Percentiles rank a stretch among this genome's conserved stretches.
Evolutionary conservation across 2,329 filamentous ascomycete genomes (phyloP).

Genomic region (Aspergillus uvarum): DNA sequence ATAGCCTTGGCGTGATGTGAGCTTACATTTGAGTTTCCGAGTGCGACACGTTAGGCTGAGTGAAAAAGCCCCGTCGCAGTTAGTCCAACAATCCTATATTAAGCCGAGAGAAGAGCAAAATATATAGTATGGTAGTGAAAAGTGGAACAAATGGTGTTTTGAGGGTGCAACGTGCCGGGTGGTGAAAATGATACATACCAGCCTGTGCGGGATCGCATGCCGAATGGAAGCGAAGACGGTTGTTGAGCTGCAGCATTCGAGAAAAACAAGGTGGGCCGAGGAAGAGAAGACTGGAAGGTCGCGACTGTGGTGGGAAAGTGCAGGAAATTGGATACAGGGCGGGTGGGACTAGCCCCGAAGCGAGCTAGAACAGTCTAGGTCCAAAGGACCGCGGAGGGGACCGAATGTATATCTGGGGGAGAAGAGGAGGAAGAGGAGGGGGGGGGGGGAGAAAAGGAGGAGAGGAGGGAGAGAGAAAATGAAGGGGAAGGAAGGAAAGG

Average conservation of each 20-base stretch:
- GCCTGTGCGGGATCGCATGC: slow-evolving; percentile 47
- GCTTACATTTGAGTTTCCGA: slow-evolving; percentile 61
- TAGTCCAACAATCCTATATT: background rate
- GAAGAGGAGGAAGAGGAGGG: background rate
- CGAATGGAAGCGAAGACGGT: slow-evolving; percentile 26
- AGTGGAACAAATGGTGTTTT: background rate
- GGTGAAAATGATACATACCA: slow-evolving; percentile 33
- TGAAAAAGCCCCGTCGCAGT: background rate
- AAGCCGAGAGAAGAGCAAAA: background rate
- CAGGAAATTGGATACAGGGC: slow-evolving; percentile 7
- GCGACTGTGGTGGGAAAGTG: slow-evolving; percentile 3
- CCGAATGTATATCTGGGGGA: slow-evolving; percentile 7
- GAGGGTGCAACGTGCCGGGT: background rate
- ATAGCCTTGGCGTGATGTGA: background rate
- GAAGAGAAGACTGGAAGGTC: slow-evolving; percentile 2
- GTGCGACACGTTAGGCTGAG: slow-evolving; percentile 56
- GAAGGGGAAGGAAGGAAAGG: slow-evolving; percentile 2
- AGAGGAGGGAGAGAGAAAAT: background rate
- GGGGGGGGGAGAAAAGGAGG: background rate
- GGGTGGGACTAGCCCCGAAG: slow-evolving; percentile 16
- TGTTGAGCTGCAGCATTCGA: slow-evolving; percentile 30
- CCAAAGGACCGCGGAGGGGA: slow-evolving; percentile 3
- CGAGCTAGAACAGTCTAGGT: slow-evolving; percentile 7
- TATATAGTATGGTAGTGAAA: background rate
- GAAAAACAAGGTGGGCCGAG: slow-evolving; percentile 6